Evolutionary conservation across 306 rosid genomes (phyloP), one percentile per base, ranked within the genome.

Genomic region (Hippophae tibetana): DNA sequence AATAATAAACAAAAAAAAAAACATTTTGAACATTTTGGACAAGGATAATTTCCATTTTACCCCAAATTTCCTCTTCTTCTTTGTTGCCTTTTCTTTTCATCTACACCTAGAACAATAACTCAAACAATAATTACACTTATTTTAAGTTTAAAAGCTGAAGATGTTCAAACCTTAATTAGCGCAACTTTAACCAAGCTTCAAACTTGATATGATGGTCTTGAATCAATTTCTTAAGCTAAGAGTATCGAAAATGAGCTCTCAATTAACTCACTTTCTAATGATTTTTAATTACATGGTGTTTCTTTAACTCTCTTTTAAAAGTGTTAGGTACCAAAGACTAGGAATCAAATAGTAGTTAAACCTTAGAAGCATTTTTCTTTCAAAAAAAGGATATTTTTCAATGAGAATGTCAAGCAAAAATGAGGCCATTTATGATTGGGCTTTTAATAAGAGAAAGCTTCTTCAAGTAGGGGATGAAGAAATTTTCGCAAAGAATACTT

Each of bases 271-370:
- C 8, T 70, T 9, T 59, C 69, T 7, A 62, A 69, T 3, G 73
- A 66, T 44, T 62, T 70, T 13, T 31, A 67, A 2, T 46, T 72
- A 23, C 72, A 63, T 48, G 67, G 69, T 14, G 43, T 73, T 48
- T 64, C 78, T 1, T 54, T 77, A 1, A 45, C 78, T 49, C 66
- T 73, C 23, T 63, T 75, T 43, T 50, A 69, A 10, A 50, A 66
- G 40, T 74, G 74, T 7, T 78, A 79, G 79, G 77, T 74, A 13
- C 79, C 77, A 13, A 65, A 57, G 58, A 31, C 44, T 13, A 70
- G 50, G 60, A 44, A 59, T 26, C 61, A 54, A n/a, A 23, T 31
- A 31, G 7, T 47, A 10, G 25, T 14, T 9, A 45, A 42, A 38
- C 27, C 74, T 13, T 54, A 4, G 44, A 57, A 11, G 3, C 73